Evolutionary conservation across 768 basidiomycete genomes (phyloP).

Genomic region (Lentinula raphanica): DNA sequence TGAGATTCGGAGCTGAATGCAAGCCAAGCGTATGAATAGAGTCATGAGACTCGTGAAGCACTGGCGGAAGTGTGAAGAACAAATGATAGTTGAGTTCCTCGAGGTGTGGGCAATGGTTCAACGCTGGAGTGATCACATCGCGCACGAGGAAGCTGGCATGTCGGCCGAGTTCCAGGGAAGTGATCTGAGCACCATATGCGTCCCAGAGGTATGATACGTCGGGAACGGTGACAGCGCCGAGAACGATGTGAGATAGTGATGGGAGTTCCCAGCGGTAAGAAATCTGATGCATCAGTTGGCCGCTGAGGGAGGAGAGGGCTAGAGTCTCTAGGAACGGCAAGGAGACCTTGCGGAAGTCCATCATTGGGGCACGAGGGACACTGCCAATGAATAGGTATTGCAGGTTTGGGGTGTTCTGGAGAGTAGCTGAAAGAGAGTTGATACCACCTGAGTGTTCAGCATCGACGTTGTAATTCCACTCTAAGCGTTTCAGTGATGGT

Average conservation of each 20-base stretch:
- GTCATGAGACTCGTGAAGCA: slow-evolving; percentile 14
- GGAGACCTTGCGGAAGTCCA: slow-evolving; percentile 22
- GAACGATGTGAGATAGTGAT: slow-evolving; percentile 43
- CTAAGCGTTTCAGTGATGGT: slow-evolving; percentile 52
- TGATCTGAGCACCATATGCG: slow-evolving; percentile 43
- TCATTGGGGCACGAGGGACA: slow-evolving; percentile 10
- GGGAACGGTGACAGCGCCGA: slow-evolving; percentile 40
- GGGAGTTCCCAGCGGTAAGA: slow-evolving; percentile 46
- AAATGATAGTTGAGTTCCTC: slow-evolving; percentile 51
- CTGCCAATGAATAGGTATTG: slow-evolving; percentile 41
- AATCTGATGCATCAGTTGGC: slow-evolving; percentile 47
- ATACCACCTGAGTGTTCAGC: slow-evolving; percentile 63
- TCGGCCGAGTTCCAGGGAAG: slow-evolving; percentile 52
- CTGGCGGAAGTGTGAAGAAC: slow-evolving; percentile 37
- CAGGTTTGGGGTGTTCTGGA: slow-evolving; percentile 48
- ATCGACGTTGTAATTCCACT: slow-evolving; percentile 61
- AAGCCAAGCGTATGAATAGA: slow-evolving; percentile 45
- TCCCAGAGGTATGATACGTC: slow-evolving; percentile 45
- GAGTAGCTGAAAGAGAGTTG: slow-evolving; percentile 51
- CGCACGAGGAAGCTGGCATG: slow-evolving; percentile 47
- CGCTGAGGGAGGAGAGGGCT: slow-evolving; percentile 43
- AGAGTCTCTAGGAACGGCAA: slow-evolving; percentile 49
- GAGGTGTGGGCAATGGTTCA: slow-evolving; percentile 42
- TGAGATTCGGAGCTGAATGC: slow-evolving; percentile 42
- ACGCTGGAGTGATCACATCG: slow-evolving; percentile 43